Evolutionary conservation across 202 grass and related monocot genomes (phyloP), one percentile per base, ranked within the genome.

Genomic region (Elaeis oleifera): DNA sequence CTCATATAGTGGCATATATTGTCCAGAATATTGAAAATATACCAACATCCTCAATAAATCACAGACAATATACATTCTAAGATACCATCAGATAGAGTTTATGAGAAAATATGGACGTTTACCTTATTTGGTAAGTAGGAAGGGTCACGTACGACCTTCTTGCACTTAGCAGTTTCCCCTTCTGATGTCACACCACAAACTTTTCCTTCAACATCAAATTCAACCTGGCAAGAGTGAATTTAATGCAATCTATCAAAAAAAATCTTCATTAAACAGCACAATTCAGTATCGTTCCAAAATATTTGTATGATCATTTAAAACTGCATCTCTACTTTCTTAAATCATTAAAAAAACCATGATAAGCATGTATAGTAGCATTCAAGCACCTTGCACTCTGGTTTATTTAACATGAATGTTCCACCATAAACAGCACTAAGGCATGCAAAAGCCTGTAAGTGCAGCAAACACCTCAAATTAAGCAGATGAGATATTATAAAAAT

Each of bases 401-500:
- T 95, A 63, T 83, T 86, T 74, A 95, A 71, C 90, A 95, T 95
- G 71, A 89, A 95, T 20, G 85, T 89, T 73, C 90, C 90, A 57
- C 90, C 90, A 83, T 95, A 95, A 80, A 95, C 90, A 83, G 90
- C 85, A 89, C 82, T 95, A 64, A 95, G 59, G 54, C 89, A 79
- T 49, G 85, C 85, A 83, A 95, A 95, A 80, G 76, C 89, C 89
- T 95, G 76, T 49, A 70, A 52, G 18, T 19, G 18, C 79, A 71
- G 16, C 71, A 75, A 83, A 22, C 22, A 68, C 15, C 19, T 25
- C 36, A 13, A 44, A 13, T 52, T 54, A 54, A 48, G 49, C 54
- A 71, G 50, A 32, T 6, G 73, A 16, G 6, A 67, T 62, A 71
- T 53, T 32, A 64, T 15, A 58, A 71, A 44, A 44, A 44, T 44